Evolutionary conservation across 192 early-diverging fungal genomes (phyloP).

Genomic region (Podochytrium sp.): DNA sequence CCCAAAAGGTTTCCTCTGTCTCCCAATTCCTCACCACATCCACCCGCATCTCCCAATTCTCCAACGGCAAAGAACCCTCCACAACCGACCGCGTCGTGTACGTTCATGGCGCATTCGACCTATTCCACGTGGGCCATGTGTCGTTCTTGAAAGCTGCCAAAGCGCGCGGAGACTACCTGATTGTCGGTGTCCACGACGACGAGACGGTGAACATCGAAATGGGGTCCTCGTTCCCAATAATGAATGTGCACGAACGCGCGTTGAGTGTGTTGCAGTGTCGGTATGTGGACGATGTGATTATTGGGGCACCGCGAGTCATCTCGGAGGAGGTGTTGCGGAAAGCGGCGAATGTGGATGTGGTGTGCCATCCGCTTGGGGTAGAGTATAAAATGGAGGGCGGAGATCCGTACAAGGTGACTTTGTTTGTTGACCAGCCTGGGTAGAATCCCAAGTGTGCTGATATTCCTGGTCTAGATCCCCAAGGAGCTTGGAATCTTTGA

Average conservation of each 20-base stretch:
- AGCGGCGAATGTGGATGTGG: slow-evolving; percentile 83
- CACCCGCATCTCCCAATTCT: slow-evolving; percentile 88
- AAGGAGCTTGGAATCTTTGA: slow-evolving; percentile 78
- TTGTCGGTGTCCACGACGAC: slow-evolving; percentile 95
- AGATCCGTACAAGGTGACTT: slow-evolving; percentile 76
- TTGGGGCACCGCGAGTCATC: slow-evolving; percentile 88
- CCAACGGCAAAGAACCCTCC: slow-evolving; percentile 76
- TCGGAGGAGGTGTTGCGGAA: slow-evolving; percentile 84
- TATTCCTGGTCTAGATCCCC: slow-evolving; percentile 58
- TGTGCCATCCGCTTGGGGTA: slow-evolving; percentile 75
- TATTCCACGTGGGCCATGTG: slow-evolving; percentile 95
- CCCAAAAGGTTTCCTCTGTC: slow-evolving; percentile 53
- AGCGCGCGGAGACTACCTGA: slow-evolving; percentile 83
- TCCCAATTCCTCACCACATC: slow-evolving; percentile 91
- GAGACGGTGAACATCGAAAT: slow-evolving; percentile 84
- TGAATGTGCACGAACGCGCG: slow-evolving; percentile 95
- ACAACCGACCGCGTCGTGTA: slow-evolving; percentile 84
- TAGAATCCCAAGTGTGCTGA: background rate
- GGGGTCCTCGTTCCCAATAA: slow-evolving; percentile 87
- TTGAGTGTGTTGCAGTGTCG: slow-evolving; percentile 90
- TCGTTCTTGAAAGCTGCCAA: slow-evolving; percentile 89
- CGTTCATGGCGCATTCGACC: slow-evolving; percentile 94
- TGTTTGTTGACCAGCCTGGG: background rate
- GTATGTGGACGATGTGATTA: slow-evolving; percentile 94
- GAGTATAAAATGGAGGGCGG: slow-evolving; percentile 63